Base-by-base conservation (phyloP, 352 stramenopile species). In the Paralagenidium karlingii region DNA sequence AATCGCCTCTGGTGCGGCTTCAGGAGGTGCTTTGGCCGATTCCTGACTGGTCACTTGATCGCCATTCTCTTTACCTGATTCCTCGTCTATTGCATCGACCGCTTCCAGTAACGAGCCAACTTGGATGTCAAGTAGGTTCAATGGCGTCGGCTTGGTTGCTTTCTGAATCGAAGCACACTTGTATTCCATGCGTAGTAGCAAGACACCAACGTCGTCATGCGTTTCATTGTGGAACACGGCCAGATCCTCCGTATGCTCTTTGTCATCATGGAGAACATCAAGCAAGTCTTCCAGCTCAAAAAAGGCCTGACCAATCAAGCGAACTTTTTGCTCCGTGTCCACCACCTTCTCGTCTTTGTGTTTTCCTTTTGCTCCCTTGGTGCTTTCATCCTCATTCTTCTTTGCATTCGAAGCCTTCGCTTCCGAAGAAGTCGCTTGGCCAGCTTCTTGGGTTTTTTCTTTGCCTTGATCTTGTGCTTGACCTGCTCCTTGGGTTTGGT, bases 171-270 rank as follows among this genome's bases (percentile, higher is more conserved):
- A 51, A 4, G 32, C 51, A 21, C 65, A 75, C 24, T 79, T 69
- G 49, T 68, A 79, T 42, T 69, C 30, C 27, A 73, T 69, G 26
- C 61, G 25, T 13, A 79, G 29, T 7, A 66, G 25, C 11, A 75
- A 16, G 5, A 65, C 49, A 2, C 61, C 61, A 3, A 68, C 51
- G 22, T 70, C 61, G n/a, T 57, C 52, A 38, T 63, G 37, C 0
- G 53, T 34, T 11, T 58, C 51, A 0, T 59, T 74, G 7, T 40
- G 47, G 10, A 79, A 60, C 7, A 56, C 49, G 6, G 49, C 48
- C 4, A 79, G 32, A 22, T 73, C 65, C 13, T 69, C 49, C 1
- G 61, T 75, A 4, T 53, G 26, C 16, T 64, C 53, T 2, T 45
- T 57, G 29, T 79, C 62, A n/a, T 62, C 51, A 13, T 73, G 56